These are phyloP conservation scores for Ascochyta pisi DNA, from an alignment of 2,329 filamentous ascomycete genomes.

Conservation along the genomic window DNA sequence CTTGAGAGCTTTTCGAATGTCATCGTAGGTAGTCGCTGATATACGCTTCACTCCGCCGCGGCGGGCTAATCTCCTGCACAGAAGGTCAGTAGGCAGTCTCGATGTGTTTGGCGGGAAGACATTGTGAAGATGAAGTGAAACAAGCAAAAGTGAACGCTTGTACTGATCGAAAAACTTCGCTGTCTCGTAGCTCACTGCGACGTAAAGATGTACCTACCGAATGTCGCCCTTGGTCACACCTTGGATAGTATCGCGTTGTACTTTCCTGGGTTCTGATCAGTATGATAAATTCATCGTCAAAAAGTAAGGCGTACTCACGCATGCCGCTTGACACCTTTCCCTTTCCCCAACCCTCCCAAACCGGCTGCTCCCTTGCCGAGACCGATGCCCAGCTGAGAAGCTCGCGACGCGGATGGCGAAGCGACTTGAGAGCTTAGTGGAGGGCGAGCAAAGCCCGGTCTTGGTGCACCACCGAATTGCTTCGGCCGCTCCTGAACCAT, in stretches of 20 bases:
- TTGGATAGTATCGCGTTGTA: conserved; percentile 41
- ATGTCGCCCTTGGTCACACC: conserved; percentile 46
- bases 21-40: conserved; percentile 68
- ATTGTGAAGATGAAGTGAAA: not conserved
- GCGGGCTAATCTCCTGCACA: conserved; percentile 68
- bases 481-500: conserved; percentile 13
- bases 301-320: conserved; percentile 25
- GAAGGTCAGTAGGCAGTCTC: conserved; percentile 13
- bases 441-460: conserved; percentile 4
- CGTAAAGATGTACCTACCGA: conserved; percentile 27
- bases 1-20: conserved; percentile 62
- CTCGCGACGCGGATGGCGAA: conserved; percentile 14
- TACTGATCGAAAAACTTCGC: not conserved
- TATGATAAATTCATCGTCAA: not conserved
- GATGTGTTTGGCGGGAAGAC: not conserved
- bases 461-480: conserved; percentile 13
- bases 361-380: conserved; percentile 27
- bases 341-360: conserved; percentile 30
- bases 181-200: not conserved
- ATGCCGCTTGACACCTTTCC: conserved; percentile 32
- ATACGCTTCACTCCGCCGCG: conserved; percentile 81
- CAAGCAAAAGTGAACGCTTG: not conserved
- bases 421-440: not conserved
- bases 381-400: conserved; percentile 24
- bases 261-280: conserved; percentile 33